Conservation (phyloP, 768 basidiomycete genomes). For the Trametes coccinea region DNA sequence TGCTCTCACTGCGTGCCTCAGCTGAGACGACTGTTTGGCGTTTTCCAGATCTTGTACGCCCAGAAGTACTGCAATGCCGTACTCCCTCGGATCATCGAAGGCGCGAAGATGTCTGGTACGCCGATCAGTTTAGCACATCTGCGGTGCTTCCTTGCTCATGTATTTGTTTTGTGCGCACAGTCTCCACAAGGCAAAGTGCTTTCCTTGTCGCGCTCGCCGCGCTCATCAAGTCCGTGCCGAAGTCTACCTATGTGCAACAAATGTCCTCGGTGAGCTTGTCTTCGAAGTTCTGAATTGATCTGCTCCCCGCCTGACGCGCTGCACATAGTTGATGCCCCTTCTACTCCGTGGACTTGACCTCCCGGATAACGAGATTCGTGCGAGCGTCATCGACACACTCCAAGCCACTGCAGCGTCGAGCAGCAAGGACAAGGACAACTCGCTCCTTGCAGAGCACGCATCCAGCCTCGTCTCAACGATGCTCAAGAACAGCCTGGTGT, state of each 20-base stretch:
- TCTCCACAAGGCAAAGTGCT: slow-evolving; percentile 55
- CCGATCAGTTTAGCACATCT: neutral
- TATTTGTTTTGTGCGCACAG: slow-evolving; percentile 33
- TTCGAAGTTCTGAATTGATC: neutral
- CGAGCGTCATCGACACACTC: slow-evolving; percentile 80
- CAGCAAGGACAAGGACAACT: slow-evolving; percentile 35
- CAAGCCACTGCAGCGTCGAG: slow-evolving; percentile 65
- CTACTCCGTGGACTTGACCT: slow-evolving; percentile 83
- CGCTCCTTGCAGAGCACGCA: slow-evolving; percentile 64
- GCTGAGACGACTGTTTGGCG: neutral
- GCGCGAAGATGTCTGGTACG: slow-evolving; percentile 62
- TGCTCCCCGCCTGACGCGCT: neutral
- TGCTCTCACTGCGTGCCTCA: neutral
- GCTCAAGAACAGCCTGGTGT: slow-evolving; percentile 59
- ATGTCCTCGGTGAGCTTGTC: slow-evolving; percentile 51
- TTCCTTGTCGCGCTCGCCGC: slow-evolving; percentile 83
- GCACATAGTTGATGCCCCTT: slow-evolving; percentile 77
- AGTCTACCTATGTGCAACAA: slow-evolving; percentile 67
- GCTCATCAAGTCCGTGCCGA: slow-evolving; percentile 78
- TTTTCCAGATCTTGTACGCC: slow-evolving; percentile 63
- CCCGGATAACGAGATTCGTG: slow-evolving; percentile 69
- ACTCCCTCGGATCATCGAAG: slow-evolving; percentile 72
- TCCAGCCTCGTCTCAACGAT: slow-evolving; percentile 68
- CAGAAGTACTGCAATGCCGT: slow-evolving; percentile 75
- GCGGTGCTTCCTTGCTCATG: neutral